Conservation (phyloP, 352 stramenopile genomes). For the Phytophthora tentaculata region DNA sequence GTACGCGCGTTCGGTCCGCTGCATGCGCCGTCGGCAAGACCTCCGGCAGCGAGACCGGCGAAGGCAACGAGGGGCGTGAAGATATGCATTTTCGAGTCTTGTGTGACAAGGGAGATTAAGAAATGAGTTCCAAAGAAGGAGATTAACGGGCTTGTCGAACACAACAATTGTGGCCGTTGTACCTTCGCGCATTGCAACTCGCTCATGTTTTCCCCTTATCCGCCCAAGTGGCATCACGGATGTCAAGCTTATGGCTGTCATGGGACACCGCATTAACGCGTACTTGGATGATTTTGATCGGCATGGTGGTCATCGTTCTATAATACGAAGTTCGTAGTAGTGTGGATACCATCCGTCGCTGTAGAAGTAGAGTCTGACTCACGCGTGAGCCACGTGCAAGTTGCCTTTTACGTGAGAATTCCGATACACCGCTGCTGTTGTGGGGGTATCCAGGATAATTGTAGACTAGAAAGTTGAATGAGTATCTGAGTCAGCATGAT, state of each 20-base stretch:
- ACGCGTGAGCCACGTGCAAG: no score
- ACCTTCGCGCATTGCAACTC: conserved; percentile 13
- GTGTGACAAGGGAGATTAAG: conserved; percentile 19
- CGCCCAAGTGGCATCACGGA: conserved; percentile 28
- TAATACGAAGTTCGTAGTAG: no score
- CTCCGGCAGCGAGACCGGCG: conserved; percentile 13
- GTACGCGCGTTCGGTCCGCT: conserved; percentile 23
- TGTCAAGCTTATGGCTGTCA: conserved; percentile 15
- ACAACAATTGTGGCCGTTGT: conserved; percentile 12
- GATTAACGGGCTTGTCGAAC: conserved; percentile 6
- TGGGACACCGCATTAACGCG: not conserved
- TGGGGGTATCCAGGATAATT: no score
- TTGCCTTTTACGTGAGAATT: no score
- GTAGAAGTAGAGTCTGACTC: no score
- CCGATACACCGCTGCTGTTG: no score
- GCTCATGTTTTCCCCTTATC: conserved; percentile 20
- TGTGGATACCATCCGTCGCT: no score
- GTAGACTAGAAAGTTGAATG: no score
- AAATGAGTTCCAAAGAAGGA: conserved; percentile 14
- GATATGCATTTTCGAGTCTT: conserved; percentile 21
- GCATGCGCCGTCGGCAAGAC: conserved; percentile 14
- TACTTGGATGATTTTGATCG: no score
- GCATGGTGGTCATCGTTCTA: no score
- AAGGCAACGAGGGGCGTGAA: conserved; percentile 28
- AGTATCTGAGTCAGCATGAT: no score